phyloP scores from a whole-genome alignment of 2,329 filamentous ascomycete species.

The Mycocentrospora acerina region DNA sequence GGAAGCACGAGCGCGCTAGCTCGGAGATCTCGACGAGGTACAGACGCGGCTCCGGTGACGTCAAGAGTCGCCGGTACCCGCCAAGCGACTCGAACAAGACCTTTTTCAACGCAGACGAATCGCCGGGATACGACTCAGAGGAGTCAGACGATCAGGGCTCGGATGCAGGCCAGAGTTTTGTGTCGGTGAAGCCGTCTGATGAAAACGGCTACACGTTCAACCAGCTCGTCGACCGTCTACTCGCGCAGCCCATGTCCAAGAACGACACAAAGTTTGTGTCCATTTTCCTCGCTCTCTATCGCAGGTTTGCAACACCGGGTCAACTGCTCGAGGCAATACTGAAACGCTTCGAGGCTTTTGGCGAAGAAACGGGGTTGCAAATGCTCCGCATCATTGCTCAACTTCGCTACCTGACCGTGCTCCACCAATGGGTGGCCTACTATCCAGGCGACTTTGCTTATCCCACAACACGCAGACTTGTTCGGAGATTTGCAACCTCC shows the following conservation, averaged over 20 bases:
- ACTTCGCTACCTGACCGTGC: slow-evolving; percentile 76
- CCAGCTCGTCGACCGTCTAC: slow-evolving; percentile 74
- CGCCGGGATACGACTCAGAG: slow-evolving; percentile 65
- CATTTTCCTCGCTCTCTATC: slow-evolving; percentile 89
- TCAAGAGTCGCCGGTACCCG: slow-evolving; percentile 39
- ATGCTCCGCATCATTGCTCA: slow-evolving; percentile 79
- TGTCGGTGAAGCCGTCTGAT: slow-evolving; percentile 49
- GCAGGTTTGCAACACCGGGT: slow-evolving; percentile 84
- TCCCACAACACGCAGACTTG: slow-evolving; percentile 67
- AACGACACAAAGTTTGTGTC: slow-evolving; percentile 86
- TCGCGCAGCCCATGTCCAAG: slow-evolving; percentile 78
- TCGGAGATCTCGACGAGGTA: slow-evolving; percentile 48
- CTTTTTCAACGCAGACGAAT: slow-evolving; percentile 70
- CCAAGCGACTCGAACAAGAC: slow-evolving; percentile 52
- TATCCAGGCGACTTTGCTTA: slow-evolving; percentile 95
- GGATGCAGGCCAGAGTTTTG: slow-evolving; percentile 54
- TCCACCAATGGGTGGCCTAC: slow-evolving; percentile 84
- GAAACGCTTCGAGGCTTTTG: slow-evolving; percentile 69
- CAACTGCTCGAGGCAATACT: slow-evolving; percentile 78
- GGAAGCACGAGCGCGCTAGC: slow-evolving; percentile 50
- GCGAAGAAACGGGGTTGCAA: slow-evolving; percentile 66
- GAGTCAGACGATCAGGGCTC: slow-evolving; percentile 69
- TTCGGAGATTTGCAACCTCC: slow-evolving; percentile 73
- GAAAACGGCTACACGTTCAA: slow-evolving; percentile 60
- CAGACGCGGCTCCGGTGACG: slow-evolving; percentile 29